A percentile compares a stretch with the other conserved stretches of the same genome.
phyloP scores from a whole-genome alignment of 208 protist species.

The Porcisia hertigi region DNA sequence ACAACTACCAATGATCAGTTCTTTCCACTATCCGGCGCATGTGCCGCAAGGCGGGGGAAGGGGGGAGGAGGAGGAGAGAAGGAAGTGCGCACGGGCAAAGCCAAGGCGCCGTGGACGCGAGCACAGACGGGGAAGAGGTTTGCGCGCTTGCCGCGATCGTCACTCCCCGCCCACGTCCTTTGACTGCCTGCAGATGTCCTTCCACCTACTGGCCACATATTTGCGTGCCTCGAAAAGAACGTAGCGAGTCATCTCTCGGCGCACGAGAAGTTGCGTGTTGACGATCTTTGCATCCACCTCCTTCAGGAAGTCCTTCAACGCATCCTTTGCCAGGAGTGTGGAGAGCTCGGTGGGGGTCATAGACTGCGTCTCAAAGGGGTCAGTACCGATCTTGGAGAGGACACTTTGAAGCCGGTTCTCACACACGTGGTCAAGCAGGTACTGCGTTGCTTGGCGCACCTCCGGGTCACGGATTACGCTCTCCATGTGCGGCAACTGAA shows the following conservation, averaged over 20 bases:
- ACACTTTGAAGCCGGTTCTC: constrained; percentile 84
- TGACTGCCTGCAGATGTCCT: constrained; percentile 36
- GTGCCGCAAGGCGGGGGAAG: background rate
- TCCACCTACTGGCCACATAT: constrained; percentile 65
- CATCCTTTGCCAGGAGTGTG: constrained; percentile 74
- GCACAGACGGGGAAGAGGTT: background rate
- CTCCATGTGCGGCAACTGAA: constrained; percentile 70
- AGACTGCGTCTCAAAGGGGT: constrained; percentile 69
- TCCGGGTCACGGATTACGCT: constrained; percentile 67
- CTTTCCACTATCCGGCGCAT: background rate
- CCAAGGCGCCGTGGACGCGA: background rate
- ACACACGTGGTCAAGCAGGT: constrained; percentile 72
- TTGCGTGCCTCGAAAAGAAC: constrained; percentile 62
- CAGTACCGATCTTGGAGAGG: constrained; percentile 81
- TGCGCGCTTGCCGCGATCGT: background rate
- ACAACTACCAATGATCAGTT: background rate
- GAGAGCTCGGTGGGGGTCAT: constrained; percentile 67
- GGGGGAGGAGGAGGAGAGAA: no score
- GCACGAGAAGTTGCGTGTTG: constrained; percentile 55
- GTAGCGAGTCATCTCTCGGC: constrained; percentile 70
- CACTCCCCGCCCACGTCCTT: background rate
- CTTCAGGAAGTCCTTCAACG: constrained; percentile 86
- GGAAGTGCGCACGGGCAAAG: background rate
- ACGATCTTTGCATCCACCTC: constrained; percentile 63
- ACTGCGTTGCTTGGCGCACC: constrained; percentile 37